Base-by-base conservation (phyloP, 225 moss, liverwort and hornwort genomes). In the Sphagnum tenellum region DNA sequence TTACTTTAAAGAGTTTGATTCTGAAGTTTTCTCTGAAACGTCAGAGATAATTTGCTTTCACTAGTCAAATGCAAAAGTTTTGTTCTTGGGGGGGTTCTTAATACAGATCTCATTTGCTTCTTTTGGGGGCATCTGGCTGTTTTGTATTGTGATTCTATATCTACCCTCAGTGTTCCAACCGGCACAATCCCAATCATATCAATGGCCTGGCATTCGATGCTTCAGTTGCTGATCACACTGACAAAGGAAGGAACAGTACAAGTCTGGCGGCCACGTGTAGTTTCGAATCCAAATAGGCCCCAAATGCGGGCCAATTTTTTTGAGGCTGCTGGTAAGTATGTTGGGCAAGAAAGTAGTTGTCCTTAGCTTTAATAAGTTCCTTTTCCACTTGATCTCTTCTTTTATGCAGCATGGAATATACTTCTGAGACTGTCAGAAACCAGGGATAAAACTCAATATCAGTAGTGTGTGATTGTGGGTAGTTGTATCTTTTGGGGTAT, bases 221-320 rank as follows among this genome's bases (percentile, higher is more conserved):
- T 90, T 4, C 89, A 89, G 62, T 70, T 99, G 80, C 78, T 99
- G 64, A 81, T 99, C 47, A 87, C 98, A 10, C 90, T 99, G 10
- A 85, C 93, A 45, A 99, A 88, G 69, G 98, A 99, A 58, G 98
- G 98, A 59, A 65, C 85, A 3, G 86, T 88, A 61, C 88, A 86
- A 81, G 98, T 91, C 56, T 99, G 93, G 93, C 93, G 89, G 70
- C 75, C 87, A 55, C 93, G 93, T 68, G 87, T 89, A 55, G 79
- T 86, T 54, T 77, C 84, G 61, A 90, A 98, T 74, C 86, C 90
- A 45, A 86, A 83, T 65, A 88, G 88, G 62, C 66, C 86, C 49
- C 90, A 82, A 64, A 72, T 90, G 87, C 88, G 90, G 60, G 93
- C 98, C 55, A 90, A 91, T 70, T 99, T 99, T 59, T 86, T 99